Base-by-base conservation (phyloP, 2,329 filamentous ascomycete species). In the Epichloe coenophiala region DNA sequence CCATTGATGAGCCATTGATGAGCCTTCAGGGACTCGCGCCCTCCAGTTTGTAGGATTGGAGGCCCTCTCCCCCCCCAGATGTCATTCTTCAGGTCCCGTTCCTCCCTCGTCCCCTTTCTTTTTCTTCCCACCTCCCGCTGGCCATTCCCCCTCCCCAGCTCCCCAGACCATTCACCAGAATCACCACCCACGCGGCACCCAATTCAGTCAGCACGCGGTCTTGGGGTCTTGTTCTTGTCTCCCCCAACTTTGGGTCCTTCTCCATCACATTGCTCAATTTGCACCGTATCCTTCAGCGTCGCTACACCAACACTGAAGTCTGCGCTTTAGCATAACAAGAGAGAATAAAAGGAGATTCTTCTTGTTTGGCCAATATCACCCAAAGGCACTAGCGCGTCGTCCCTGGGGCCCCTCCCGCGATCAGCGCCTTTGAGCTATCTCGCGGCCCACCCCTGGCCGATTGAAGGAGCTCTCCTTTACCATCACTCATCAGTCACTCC, bases 401-500 rank as follows among this genome's bases (percentile, higher is more conserved):
- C 57, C 55, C 60, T 58, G 55, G 62, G 59, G 59, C 61, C 58
- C 61, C 59, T 57, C 56, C 63, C 60, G 59, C 17, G 17, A 64
- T 63, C 61, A 63, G 60, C 63, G 61, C 60, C 59, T 63, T 57
- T 13, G 57, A 64, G 59, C 60, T 55, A 55, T 37, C 53, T 48
- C 38, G 47, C 2, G 17, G 19, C 23, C 12, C 52, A 53, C 52
- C 55, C 46, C 48, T 53, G 50, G 48, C 49, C 58, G 61, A 53
- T 52, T 53, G 51, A 53, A 47, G 39, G 47, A 50, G 42, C 40
- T 17, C 17, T 48, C 51, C 45, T 63, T 68, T 68, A 23, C 50
- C 50, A 60, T 65, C 63, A 61, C 23, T 27, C 64, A 21, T 62
- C 63, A 67, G 66, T 68, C 66, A 64, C 63, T 67, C 65, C 61